Evolutionary conservation across 73 alveolate genomes (phyloP), one percentile per base, ranked within the genome.

Genomic region (Paramecium biaurelia): DNA sequence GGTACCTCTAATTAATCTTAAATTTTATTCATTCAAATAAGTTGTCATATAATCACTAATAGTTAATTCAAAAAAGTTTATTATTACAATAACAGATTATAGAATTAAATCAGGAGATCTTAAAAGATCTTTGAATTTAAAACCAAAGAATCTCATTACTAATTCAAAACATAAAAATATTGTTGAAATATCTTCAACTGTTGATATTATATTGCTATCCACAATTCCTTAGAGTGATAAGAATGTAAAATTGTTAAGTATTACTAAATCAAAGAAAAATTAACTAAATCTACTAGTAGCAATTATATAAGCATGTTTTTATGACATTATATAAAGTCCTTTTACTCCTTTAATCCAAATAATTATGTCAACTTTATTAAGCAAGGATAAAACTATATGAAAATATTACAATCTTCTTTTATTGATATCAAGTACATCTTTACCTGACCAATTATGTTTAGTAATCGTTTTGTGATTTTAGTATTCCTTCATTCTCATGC

Each of bases 371-470:
- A 6, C 7, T 41, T 20, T 45, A 21, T 79, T 41, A 42, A 79
- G 56, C 28, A 32, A 9, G 0, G 1, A 11, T 30, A 79, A 45
- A 24, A 79, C 84, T 30, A 63, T 12, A 14, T 26, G 26, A 79
- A 79, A 79, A 14, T 47, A 79, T 12, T 14, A 6, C 7, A 79
- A 20, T 21, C 76, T 38, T 26, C 43, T 24, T 63, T 63, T 63
- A 63, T 63, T 63, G 10, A 26, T 32, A 15, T 63, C 84, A 63
- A 63, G 84, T 2, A 79, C 90, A 79, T 79, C 90, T 30, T 79
- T 42, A 14, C 76, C 70, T 3, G 76, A 41, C 76, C 74, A 41
- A 79, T 79, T 79, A 79, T 79, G 90, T 45, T 79, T 79, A 2
- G 14, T 20, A 12, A 79, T 79, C 0, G 43, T 47, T 26, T 32